Evolutionary conservation across 495 filamentous ascomycete genomes (phyloP), one percentile per base, ranked within the genome.

Genomic region (Clavariopsis aquatica): DNA sequence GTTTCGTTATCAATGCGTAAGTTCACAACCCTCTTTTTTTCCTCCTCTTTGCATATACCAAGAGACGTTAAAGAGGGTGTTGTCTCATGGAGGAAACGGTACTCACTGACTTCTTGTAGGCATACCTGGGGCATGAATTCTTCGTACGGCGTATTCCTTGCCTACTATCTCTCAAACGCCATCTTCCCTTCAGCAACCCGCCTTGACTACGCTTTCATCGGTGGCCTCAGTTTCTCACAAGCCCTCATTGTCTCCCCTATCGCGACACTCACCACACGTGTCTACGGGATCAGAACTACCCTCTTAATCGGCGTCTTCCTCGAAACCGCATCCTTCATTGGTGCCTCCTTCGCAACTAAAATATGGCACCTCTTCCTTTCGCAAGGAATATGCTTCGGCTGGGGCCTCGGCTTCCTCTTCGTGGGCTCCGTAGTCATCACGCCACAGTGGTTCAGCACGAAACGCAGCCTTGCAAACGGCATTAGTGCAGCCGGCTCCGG

Each of bases 321-420:
- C 43, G 68, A 80, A 46, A 72, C 76, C 0, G 54, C 70, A 1
- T 76, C 77, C 27, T 65, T 80, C 17, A 74, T 84, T 28, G 75
- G 73, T 4, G 81, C 83, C 0, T 79, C 78, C 26, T 84, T 82
- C 68, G 73, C 79, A 3, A 58, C 31, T 4, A 28, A 71, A 12
- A 78, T 80, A 1, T 84, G 80, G 80, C 81, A 84, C 12, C 75
- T 85, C 0, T 85, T 91, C 59, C 82, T 95, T 2, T 84, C 82
- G 55, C 90, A 94, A 72, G 91, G 90, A 10, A 75, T 93, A 8
- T 83, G 86, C 54, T 89, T 94, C 62, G 90, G 91, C 27, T 72
- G 85, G 45, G 91, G 88, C 0, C 83, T 92, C 76, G 89, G 90
- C 1, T 88, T 94, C 59, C 80, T 86, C 20, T 96, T 91, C 74